phyloP scores from a whole-genome alignment of 2,329 filamentous ascomycete genomes.

The Rugonectria rugulosa region DNA sequence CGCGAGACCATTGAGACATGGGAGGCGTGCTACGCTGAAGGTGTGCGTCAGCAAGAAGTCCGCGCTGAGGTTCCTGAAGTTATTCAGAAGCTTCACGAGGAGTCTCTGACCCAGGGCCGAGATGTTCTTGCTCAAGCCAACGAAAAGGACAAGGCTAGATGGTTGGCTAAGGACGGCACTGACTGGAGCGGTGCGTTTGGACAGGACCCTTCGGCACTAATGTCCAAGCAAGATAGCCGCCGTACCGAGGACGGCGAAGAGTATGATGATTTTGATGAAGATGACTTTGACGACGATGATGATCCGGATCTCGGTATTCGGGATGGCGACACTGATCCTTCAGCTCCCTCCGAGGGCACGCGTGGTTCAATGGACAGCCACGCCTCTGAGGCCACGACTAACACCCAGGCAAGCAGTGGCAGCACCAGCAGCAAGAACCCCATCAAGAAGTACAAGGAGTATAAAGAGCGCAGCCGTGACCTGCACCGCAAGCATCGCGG shows the following conservation, averaged over 20 bases:
- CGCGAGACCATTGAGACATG: slow-evolving; percentile 94
- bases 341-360: slow-evolving; percentile 37
- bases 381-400: slow-evolving; percentile 42
- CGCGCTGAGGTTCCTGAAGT: slow-evolving; percentile 75
- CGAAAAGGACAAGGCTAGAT: slow-evolving; percentile 76
- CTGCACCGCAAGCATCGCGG: slow-evolving; percentile 88
- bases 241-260: slow-evolving; percentile 47
- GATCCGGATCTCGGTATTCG: slow-evolving; percentile 66
- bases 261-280: slow-evolving; percentile 50
- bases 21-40: slow-evolving; percentile 90
- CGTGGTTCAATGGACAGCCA: slow-evolving; percentile 52
- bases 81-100: slow-evolving; percentile 80
- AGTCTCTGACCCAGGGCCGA: slow-evolving; percentile 79
- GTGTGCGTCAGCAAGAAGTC: slow-evolving; percentile 77
- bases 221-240: slow-evolving; percentile 43
- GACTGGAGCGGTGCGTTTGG: slow-evolving; percentile 92
- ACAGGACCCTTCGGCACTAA: slow-evolving; percentile 68
- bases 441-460: slow-evolving; percentile 65
- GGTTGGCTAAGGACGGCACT: slow-evolving; percentile 80
- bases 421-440: slow-evolving; percentile 58
- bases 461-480: slow-evolving; percentile 73
- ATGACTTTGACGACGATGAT: slow-evolving; percentile 40
- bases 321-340: slow-evolving; percentile 55
- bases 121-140: slow-evolving; percentile 79
- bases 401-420: slow-evolving; percentile 42